Conservation (phyloP, 2,329 filamentous ascomycete genomes). For the Penicillium sp. region DNA sequence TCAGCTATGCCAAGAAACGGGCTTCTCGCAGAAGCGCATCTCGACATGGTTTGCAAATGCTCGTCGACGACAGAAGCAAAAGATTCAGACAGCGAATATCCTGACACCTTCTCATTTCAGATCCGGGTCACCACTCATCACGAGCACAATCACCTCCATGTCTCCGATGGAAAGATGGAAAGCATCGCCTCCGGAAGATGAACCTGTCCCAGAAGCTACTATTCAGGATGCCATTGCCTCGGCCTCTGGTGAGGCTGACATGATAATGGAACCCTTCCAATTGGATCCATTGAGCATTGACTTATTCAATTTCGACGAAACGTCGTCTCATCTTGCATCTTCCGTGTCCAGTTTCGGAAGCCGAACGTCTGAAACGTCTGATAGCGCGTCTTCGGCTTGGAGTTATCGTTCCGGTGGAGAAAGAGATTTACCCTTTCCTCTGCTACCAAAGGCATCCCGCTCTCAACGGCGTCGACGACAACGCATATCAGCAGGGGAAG, state of each 20-base stretch:
- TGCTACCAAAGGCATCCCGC: conserved; percentile 13
- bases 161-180: conserved; percentile 50
- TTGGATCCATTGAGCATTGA: conserved; percentile 16
- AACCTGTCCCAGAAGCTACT: conserved; percentile 40
- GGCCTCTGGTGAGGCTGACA: neutral
- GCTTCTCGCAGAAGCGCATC: conserved; percentile 47
- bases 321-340: conserved; percentile 29
- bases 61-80: conserved; percentile 47
- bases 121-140: conserved; percentile 47
- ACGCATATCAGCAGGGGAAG: neutral
- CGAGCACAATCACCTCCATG: conserved; percentile 34
- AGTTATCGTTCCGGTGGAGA: conserved; percentile 31
- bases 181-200: conserved; percentile 47
- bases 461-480: conserved; percentile 4
- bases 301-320: conserved; percentile 29
- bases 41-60: conserved; percentile 55
- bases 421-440: conserved; percentile 18
- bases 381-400: conserved; percentile 34
- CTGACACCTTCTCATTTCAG: conserved; percentile 29
- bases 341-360: conserved; percentile 33
- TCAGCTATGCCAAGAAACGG: conserved; percentile 43
- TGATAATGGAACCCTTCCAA: conserved; percentile 10
- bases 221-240: conserved; percentile 40
- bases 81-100: conserved; percentile 14
- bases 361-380: conserved; percentile 29